Conservation (phyloP, 139 green algal species). For the Coelastrella sp. region DNA sequence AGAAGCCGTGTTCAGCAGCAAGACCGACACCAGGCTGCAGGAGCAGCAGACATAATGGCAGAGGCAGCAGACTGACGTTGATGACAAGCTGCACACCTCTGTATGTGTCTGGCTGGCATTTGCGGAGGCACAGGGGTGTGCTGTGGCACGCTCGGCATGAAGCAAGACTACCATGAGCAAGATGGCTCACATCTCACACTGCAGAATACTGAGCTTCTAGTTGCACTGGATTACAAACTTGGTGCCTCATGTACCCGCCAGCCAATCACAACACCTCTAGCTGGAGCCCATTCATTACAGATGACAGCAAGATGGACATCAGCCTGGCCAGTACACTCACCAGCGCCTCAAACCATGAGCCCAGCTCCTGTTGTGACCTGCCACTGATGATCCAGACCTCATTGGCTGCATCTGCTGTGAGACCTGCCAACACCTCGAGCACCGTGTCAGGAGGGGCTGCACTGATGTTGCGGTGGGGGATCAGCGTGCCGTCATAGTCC, state of each 20-base stretch:
- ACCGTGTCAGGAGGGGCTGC: conserved; percentile 54
- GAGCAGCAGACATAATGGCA: neutral
- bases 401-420: conserved; percentile 86
- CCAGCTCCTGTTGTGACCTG: conserved; percentile 77
- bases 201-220: too few species aligned
- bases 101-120: too few species aligned
- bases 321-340: conserved; percentile 50
- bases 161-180: too few species aligned
- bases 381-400: conserved; percentile 92
- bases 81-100: too few species aligned
- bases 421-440: conserved; percentile 68
- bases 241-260: too few species aligned
- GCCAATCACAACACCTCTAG: too few species aligned
- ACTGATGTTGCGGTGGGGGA: conserved; percentile 70
- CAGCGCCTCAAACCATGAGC: conserved; percentile 87
- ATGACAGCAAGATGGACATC: neutral
- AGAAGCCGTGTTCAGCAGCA: conserved; percentile 97
- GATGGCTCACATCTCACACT: too few species aligned
- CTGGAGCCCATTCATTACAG: too few species aligned
- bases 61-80: too few species aligned
- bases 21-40: conserved; percentile 80
- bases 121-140: too few species aligned
- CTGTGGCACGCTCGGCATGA: too few species aligned
- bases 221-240: too few species aligned
- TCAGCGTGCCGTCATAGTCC: conserved; percentile 98